Percentiles rank a stretch among this genome's conserved stretches.
Evolutionary conservation across 2,329 filamentous ascomycete species (phyloP).

Genomic region (Neobulgaria alba): DNA sequence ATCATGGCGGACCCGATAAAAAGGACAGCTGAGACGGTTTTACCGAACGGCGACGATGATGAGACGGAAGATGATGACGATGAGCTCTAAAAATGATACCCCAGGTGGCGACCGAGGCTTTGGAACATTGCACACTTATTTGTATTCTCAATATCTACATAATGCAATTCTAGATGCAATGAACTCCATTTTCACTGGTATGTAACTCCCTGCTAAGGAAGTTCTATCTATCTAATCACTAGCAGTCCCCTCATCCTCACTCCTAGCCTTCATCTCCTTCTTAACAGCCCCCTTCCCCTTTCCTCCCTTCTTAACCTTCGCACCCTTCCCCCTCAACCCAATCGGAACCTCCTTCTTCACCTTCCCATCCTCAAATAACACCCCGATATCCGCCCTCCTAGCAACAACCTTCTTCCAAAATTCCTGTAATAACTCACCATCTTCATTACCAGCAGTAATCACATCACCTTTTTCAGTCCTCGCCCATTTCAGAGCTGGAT

Average conservation of each 20-base stretch:
- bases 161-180: background rate
- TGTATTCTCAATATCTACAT: background rate
- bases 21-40: background rate
- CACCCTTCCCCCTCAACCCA: slow-evolving; percentile 34
- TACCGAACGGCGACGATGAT: background rate
- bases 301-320: slow-evolving; percentile 31
- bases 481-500: slow-evolving; percentile 31
- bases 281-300: slow-evolving; percentile 27
- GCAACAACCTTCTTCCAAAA: slow-evolving; percentile 37
- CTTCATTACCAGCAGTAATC: slow-evolving; percentile 27
- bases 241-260: slow-evolving; percentile 22
- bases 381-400: slow-evolving; percentile 34
- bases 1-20: background rate
- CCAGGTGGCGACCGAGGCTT: background rate
- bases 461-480: slow-evolving; percentile 31
- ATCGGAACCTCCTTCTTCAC: slow-evolving; percentile 36
- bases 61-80: slow-evolving; percentile 2
- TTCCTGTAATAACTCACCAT: slow-evolving; percentile 26
- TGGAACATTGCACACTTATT: background rate
- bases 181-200: no score
- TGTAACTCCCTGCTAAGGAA: no score
- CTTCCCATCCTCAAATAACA: slow-evolving; percentile 36
- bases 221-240: slow-evolving; percentile 22
- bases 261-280: slow-evolving; percentile 25
- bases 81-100: slow-evolving; percentile 2